Evolutionary conservation across 805 yeast genomes (phyloP).

Genomic region (Ogataea ganodermae): DNA sequence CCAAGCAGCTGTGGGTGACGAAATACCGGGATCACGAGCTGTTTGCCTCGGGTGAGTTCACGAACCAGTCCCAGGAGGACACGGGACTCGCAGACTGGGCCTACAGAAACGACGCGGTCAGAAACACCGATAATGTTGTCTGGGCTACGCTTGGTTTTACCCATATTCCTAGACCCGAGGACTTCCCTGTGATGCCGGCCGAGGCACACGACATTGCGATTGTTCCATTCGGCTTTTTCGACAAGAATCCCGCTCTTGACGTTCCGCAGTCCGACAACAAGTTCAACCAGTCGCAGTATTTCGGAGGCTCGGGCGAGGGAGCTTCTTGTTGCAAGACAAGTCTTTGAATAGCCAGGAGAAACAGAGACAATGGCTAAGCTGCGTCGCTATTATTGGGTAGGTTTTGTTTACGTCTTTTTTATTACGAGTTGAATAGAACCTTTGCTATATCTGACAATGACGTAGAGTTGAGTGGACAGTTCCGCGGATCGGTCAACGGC

Average conservation of each 20-base stretch:
- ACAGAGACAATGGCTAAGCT: too few species aligned
- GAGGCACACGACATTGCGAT: conserved; percentile 71
- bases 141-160: conserved; percentile 85
- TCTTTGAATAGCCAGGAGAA: conserved; percentile 4
- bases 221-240: conserved; percentile 74
- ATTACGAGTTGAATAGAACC: too few species aligned
- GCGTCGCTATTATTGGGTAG: too few species aligned
- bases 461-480: too few species aligned
- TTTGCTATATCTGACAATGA: too few species aligned
- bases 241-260: conserved; percentile 76
- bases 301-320: conserved; percentile 21
- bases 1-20: conserved; percentile 82
- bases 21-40: conserved; percentile 71
- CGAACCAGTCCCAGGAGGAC: conserved; percentile 74
- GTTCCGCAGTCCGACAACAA: conserved; percentile 69
- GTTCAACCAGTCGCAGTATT: conserved; percentile 63
- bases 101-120: conserved; percentile 62
- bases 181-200: conserved; percentile 89
- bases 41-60: conserved; percentile 84
- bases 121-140: conserved; percentile 74
- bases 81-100: conserved; percentile 78
- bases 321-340: conserved; percentile 33
- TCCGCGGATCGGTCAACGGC: too few species aligned
- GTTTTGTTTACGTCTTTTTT: neutral
- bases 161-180: conserved; percentile 81